Evolutionary conservation across 2,329 filamentous ascomycete genomes (phyloP).

Genomic region (Aspergillus hiratsukae): DNA sequence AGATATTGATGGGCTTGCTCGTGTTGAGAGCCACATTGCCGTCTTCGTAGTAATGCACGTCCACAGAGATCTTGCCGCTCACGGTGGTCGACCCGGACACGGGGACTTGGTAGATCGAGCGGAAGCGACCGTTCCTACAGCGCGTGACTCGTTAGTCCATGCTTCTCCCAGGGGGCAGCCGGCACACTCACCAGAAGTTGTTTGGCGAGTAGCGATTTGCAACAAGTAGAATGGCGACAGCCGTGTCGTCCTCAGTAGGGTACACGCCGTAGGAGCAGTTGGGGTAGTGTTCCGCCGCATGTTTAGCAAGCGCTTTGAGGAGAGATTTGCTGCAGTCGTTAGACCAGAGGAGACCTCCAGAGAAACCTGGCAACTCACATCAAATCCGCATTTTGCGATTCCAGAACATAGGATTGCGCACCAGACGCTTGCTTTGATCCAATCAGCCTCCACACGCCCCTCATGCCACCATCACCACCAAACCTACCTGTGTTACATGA

Average conservation of each 20-base stretch:
- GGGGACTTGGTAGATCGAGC: conserved; percentile 76
- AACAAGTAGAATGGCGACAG: conserved; percentile 76
- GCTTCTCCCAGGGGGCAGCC: neutral
- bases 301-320: conserved; percentile 67
- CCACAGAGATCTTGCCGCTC: conserved; percentile 79
- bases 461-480: neutral
- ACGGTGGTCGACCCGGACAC: conserved; percentile 57
- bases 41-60: conserved; percentile 99
- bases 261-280: conserved; percentile 77
- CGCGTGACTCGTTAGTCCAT: neutral
- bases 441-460: neutral
- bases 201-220: conserved; percentile 97
- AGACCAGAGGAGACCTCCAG: neutral
- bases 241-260: conserved; percentile 69
- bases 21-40: conserved; percentile 93
- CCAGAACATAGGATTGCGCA: conserved; percentile 72
- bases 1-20: conserved; percentile 66
- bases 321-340: conserved; percentile 66
- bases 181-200: conserved; percentile 75
- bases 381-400: conserved; percentile 71
- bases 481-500: conserved; percentile 67
- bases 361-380: conserved; percentile 56
- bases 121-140: conserved; percentile 88
- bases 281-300: conserved; percentile 85
- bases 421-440: conserved; percentile 67